Conservation (phyloP, 257 asterid genomes). For the Solanum virginianum region DNA sequence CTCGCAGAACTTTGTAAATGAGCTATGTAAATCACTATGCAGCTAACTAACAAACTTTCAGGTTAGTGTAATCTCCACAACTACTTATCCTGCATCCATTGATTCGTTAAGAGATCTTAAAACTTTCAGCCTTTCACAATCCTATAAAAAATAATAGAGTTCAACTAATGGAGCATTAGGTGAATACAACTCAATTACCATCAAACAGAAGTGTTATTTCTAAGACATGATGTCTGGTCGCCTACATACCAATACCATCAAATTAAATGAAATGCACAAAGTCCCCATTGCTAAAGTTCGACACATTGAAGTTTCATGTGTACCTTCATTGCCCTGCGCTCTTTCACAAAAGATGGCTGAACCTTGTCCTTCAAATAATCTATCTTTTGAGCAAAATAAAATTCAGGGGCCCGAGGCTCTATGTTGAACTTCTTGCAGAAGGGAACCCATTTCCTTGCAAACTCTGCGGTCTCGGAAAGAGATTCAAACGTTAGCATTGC, state of each 20-base stretch:
- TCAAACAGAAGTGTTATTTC: neutral
- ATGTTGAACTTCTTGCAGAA: slow-evolving; percentile 54
- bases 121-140: neutral
- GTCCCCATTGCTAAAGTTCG: neutral
- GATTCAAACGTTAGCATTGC: slow-evolving; percentile 66
- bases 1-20: neutral
- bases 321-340: slow-evolving; percentile 75
- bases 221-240: neutral
- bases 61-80: neutral
- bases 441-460: slow-evolving; percentile 68
- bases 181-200: neutral
- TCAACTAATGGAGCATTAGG: neutral
- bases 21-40: neutral
- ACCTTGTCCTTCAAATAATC: slow-evolving; percentile 68
- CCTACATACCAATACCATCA: neutral
- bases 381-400: slow-evolving; percentile 56
- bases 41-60: neutral
- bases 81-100: neutral
- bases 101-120: neutral
- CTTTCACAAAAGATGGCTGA: slow-evolving; percentile 64
- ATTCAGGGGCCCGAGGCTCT: slow-evolving; percentile 70
- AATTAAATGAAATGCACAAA: neutral
- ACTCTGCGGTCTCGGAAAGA: slow-evolving; percentile 66
- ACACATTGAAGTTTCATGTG: neutral
- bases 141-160: neutral